Conservation (phyloP, 495 filamentous ascomycete genomes). For the Neurospora cerealis region DNA sequence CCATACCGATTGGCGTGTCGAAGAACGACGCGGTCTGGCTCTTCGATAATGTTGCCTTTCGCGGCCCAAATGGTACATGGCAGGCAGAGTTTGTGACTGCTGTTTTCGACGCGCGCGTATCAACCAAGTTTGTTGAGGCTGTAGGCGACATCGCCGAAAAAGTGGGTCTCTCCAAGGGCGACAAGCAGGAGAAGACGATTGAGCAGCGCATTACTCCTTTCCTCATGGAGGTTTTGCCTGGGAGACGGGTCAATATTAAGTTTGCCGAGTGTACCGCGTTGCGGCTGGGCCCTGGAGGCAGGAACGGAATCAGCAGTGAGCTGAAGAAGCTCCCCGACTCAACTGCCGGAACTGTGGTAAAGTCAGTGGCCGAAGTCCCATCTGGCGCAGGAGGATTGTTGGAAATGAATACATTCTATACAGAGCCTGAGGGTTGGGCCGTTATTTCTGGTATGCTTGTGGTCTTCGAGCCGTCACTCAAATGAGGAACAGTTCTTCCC, state of each 20-base stretch:
- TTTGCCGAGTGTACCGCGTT: conserved; percentile 39
- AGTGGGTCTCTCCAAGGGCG: conserved; percentile 57
- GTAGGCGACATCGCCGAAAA: conserved; percentile 63
- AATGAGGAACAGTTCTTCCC: not conserved
- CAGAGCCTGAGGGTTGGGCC: conserved; percentile 72
- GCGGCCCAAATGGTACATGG: conserved; percentile 45
- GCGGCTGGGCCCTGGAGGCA: conserved; percentile 56
- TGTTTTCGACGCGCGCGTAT: conserved; percentile 62
- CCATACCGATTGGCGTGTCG: conserved; percentile 28
- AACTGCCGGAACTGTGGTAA: conserved; percentile 30
- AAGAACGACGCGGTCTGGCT: conserved; percentile 68
- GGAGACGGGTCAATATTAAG: conserved; percentile 47
- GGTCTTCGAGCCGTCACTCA: not conserved
- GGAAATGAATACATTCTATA: conserved; percentile 58
- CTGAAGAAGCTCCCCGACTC: conserved; percentile 33
- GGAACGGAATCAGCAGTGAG: conserved; percentile 60
- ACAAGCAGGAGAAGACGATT: conserved; percentile 53
- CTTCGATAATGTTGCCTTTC: conserved; percentile 81
- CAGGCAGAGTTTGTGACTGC: conserved; percentile 71
- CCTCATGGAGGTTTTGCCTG: conserved; percentile 62
- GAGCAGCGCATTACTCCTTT: conserved; percentile 64
- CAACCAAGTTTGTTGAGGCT: conserved; percentile 51
- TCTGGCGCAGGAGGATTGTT: conserved; percentile 36
- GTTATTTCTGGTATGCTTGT: conserved; percentile 57
- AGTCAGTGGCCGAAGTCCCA: conserved; percentile 37